These are phyloP conservation scores for Coix lacrymajobi DNA, from an alignment of 176 grass and related monocot genomes.

Conservation along the genomic window DNA sequence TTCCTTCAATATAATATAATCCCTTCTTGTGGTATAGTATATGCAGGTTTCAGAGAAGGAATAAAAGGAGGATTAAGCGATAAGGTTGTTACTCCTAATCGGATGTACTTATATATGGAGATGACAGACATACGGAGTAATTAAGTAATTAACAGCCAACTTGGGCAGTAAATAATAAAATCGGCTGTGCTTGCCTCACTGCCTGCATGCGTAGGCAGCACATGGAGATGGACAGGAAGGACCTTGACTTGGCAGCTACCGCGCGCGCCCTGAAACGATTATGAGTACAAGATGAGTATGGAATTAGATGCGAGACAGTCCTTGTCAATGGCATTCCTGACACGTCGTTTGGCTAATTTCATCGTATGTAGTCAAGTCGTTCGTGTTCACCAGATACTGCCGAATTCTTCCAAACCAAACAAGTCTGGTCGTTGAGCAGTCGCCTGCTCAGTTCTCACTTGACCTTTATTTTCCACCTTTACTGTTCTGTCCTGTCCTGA, in stretches of 20 bases:
- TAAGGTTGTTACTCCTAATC: not conserved
- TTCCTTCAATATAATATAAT: not conserved
- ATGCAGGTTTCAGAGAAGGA: not conserved
- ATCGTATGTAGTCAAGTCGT: not conserved
- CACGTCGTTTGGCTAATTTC: not conserved
- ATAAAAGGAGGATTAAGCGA: not conserved
- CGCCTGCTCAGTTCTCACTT: not conserved
- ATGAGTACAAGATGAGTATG: not conserved
- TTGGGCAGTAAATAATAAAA: not conserved
- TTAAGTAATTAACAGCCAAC: not conserved
- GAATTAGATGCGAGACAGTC: not conserved
- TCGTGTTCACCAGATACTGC: not conserved
- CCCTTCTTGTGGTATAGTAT: too few species aligned
- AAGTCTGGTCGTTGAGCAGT: not conserved
- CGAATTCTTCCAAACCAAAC: not conserved
- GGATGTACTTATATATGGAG: not conserved
- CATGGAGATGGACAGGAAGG: not conserved
- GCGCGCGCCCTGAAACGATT: not conserved
- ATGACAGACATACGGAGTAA: not conserved
- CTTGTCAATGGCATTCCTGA: not conserved
- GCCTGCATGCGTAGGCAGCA: conserved; percentile 4
- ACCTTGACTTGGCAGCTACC: not conserved
- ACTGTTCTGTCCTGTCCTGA: not conserved
- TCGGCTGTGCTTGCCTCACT: not conserved
- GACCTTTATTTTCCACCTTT: not conserved